phyloP scores from a whole-genome alignment of 2,329 filamentous ascomycete species.

The Calycina herbarum region DNA sequence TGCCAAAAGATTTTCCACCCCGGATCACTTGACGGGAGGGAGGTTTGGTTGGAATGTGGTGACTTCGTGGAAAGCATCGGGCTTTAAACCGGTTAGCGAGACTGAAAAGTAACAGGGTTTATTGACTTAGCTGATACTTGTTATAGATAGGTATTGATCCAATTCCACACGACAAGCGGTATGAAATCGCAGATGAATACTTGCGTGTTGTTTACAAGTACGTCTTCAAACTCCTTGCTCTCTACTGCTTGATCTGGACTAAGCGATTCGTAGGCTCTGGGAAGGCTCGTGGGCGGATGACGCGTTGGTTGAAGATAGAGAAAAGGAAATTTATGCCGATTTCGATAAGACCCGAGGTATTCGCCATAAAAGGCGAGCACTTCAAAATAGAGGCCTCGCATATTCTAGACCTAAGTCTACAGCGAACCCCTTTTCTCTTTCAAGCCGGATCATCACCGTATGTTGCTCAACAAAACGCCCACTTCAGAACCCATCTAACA shows the following conservation, averaged over 20 bases:
- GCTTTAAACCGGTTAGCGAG: constrained; percentile 52
- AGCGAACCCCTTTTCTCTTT: constrained; percentile 38
- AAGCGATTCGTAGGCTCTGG: constrained; percentile 12
- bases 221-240: too few relatives aligned
- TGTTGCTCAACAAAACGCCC: too few relatives aligned
- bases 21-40: constrained; percentile 13
- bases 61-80: constrained; percentile 57
- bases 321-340: constrained; percentile 48
- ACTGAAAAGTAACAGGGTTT: too few relatives aligned
- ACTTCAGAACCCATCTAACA: too few relatives aligned
- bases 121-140: constrained; percentile 49
- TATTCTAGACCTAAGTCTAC: constrained; percentile 40
- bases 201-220: constrained; percentile 59
- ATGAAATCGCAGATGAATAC: constrained; percentile 63
- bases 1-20: constrained; percentile 39
- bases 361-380: constrained; percentile 61
- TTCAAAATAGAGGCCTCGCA: constrained; percentile 65
- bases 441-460: constrained; percentile 62
- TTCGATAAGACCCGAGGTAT: constrained; percentile 49
- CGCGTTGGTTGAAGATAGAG: constrained; percentile 61
- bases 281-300: constrained; percentile 37
- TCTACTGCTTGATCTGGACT: too few relatives aligned
- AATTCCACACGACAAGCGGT: constrained; percentile 63
- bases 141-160: constrained; percentile 48
- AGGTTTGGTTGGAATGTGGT: constrained; percentile 43